Conservation (phyloP, 257 asterid species). For the Henckelia pumila region DNA sequence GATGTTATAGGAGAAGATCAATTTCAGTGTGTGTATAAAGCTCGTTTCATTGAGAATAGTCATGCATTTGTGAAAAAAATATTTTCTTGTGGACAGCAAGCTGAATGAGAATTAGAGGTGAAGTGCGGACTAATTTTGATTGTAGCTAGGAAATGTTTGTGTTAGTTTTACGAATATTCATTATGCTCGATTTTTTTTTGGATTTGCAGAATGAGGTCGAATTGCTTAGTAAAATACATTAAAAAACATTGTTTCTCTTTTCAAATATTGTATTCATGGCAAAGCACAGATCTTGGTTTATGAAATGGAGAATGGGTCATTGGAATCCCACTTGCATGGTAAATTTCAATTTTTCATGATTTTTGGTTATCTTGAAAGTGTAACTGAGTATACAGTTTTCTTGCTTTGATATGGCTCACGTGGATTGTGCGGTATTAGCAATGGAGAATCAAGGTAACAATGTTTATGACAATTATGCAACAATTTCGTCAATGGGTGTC, state of each 20-base stretch:
- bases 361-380: neutral
- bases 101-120: constrained; percentile 77
- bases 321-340: constrained; percentile 86
- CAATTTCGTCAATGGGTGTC: no score
- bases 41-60: constrained; percentile 51
- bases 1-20: constrained; percentile 81
- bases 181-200: constrained; percentile 19
- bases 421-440: no score
- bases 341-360: constrained; percentile 17
- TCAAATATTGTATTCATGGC: constrained; percentile 70
- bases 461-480: no score
- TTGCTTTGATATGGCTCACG: no score
- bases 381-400: no score
- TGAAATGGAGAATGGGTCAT: constrained; percentile 84
- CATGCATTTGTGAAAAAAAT: constrained; percentile 76
- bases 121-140: constrained; percentile 1
- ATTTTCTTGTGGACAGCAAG: constrained; percentile 54
- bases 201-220: constrained; percentile 79
- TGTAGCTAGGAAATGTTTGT: neutral
- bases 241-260: constrained; percentile 77
- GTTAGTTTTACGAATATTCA: constrained; percentile 8
- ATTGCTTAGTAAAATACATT: constrained; percentile 65
- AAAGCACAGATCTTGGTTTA: constrained; percentile 70
- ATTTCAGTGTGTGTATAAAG: constrained; percentile 69
- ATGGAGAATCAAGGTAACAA: no score